These are phyloP conservation scores for Candida coleopterorum DNA, from an alignment of 805 yeast species.

Conservation along the genomic window DNA sequence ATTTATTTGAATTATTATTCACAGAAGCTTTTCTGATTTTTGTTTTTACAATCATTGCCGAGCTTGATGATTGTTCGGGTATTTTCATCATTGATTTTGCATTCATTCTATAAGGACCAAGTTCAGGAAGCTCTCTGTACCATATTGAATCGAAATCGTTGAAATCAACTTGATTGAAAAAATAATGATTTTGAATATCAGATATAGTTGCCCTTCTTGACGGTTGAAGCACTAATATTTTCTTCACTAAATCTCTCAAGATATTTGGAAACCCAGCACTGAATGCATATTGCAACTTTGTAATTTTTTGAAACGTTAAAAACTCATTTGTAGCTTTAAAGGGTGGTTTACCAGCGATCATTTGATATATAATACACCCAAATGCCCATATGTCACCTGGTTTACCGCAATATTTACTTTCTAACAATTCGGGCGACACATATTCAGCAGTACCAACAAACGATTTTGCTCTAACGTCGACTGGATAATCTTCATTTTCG, in stretches of 20 bases:
- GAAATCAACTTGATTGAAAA: slow-evolving; percentile 72
- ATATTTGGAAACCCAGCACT: slow-evolving; percentile 54
- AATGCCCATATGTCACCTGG: slow-evolving; percentile 61
- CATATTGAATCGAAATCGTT: slow-evolving; percentile 60
- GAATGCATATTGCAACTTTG: slow-evolving; percentile 76
- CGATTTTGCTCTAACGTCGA: slow-evolving; percentile 67
- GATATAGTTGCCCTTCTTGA: slow-evolving; percentile 53
- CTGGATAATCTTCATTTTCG: slow-evolving; percentile 52
- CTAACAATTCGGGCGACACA: slow-evolving; percentile 75
- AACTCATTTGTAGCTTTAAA: slow-evolving; percentile 82
- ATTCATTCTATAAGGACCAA: slow-evolving; percentile 66
- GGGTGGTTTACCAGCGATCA: slow-evolving; percentile 70
- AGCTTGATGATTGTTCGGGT: slow-evolving; percentile 33
- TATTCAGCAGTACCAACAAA: slow-evolving; percentile 87
- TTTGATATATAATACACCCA: slow-evolving; percentile 56
- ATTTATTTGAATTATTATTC: not conserved
- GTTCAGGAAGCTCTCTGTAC: slow-evolving; percentile 60
- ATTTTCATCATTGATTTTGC: slow-evolving; percentile 78
- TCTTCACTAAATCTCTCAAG: slow-evolving; percentile 62
- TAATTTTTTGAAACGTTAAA: slow-evolving; percentile 74
- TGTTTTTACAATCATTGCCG: slow-evolving; percentile 7
- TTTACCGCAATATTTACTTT: slow-evolving; percentile 63
- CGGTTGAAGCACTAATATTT: slow-evolving; percentile 69
- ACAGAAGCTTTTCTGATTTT: slow-evolving; percentile 7
- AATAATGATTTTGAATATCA: slow-evolving; percentile 60